phyloP scores from a whole-genome alignment of 106 monocot genomes.

The Alisma plantagoaquatica region DNA sequence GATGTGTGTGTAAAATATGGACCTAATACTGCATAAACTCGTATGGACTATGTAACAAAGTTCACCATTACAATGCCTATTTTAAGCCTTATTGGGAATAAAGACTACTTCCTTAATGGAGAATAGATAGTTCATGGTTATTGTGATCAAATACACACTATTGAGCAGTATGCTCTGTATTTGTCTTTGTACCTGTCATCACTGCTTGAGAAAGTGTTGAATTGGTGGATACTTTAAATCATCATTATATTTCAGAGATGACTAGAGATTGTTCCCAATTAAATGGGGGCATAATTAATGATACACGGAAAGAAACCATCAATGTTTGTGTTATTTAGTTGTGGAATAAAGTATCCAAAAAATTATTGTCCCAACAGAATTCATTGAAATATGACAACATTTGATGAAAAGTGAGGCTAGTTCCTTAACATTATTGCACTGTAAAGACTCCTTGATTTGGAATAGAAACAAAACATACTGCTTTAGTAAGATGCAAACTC shows the following conservation, averaged over 20 bases:
- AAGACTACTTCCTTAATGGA: conserved; percentile 47
- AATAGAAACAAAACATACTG: too few species aligned
- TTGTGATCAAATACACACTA: conserved; percentile 96
- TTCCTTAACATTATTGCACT: too few species aligned
- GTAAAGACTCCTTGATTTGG: too few species aligned
- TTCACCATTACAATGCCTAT: conserved; percentile 99
- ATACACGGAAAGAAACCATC: conserved; percentile 14
- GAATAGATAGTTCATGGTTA: conserved; percentile 88
- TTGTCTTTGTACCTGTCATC: conserved; percentile 71
- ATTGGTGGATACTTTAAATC: too few species aligned
- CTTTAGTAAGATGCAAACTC: too few species aligned
- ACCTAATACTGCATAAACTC: conserved; percentile 53
- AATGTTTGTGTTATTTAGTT: conserved; percentile 17
- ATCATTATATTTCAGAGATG: conserved; percentile 20
- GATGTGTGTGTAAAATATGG: conserved; percentile 93
- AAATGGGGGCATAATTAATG: conserved; percentile 14
- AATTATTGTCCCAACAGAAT: too few species aligned
- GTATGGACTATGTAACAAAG: conserved; percentile 86
- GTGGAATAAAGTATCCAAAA: too few species aligned
- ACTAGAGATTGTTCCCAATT: conserved; percentile 12
- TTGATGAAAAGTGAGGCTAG: too few species aligned
- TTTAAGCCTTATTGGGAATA: conserved; percentile 83
- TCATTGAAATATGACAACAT: too few species aligned
- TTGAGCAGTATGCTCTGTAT: conserved; percentile 96
- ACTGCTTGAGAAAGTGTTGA: conserved; percentile 16